phyloP scores from a whole-genome alignment of 805 yeast genomes.

The Candida oleophila region DNA sequence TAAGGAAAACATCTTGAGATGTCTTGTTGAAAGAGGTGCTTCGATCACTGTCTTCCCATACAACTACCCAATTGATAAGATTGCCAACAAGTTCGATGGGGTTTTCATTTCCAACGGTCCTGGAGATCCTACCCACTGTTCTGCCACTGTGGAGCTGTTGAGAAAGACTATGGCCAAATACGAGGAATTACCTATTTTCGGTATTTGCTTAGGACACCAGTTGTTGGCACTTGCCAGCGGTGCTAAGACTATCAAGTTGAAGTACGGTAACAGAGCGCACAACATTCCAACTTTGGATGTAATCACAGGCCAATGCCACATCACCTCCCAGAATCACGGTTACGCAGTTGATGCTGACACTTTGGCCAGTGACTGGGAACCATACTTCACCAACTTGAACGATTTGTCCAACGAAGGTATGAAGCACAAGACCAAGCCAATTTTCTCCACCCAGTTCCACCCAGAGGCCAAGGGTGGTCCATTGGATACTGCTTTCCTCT shows the following conservation, averaged over 20 bases:
- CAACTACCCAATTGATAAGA: slow-evolving; percentile 87
- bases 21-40: slow-evolving; percentile 92
- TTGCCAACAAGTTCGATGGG: slow-evolving; percentile 93
- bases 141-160: slow-evolving; percentile 72
- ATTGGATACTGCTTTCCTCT: slow-evolving; percentile 83
- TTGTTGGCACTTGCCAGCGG: slow-evolving; percentile 93
- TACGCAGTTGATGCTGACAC: slow-evolving; percentile 89
- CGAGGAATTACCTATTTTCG: slow-evolving; percentile 83
- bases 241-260: slow-evolving; percentile 87
- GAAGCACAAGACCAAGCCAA: slow-evolving; percentile 84
- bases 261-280: slow-evolving; percentile 98
- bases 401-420: slow-evolving; percentile 98
- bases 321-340: slow-evolving; percentile 98
- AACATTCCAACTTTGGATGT: slow-evolving; percentile 94
- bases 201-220: slow-evolving; percentile 98
- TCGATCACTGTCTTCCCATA: slow-evolving; percentile 95
- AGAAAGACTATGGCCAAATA: slow-evolving; percentile 63
- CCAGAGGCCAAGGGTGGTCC: slow-evolving; percentile 99
- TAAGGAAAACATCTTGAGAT: slow-evolving; percentile 93
- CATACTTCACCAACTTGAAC: slow-evolving; percentile 85
- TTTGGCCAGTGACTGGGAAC: slow-evolving; percentile 73
- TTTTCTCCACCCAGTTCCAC: slow-evolving; percentile 96
- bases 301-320: slow-evolving; percentile 90
- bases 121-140: slow-evolving; percentile 94
- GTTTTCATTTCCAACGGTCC: slow-evolving; percentile 95